phyloP scores from a whole-genome alignment of 345 rosid species.

The Camelina hispida region DNA sequence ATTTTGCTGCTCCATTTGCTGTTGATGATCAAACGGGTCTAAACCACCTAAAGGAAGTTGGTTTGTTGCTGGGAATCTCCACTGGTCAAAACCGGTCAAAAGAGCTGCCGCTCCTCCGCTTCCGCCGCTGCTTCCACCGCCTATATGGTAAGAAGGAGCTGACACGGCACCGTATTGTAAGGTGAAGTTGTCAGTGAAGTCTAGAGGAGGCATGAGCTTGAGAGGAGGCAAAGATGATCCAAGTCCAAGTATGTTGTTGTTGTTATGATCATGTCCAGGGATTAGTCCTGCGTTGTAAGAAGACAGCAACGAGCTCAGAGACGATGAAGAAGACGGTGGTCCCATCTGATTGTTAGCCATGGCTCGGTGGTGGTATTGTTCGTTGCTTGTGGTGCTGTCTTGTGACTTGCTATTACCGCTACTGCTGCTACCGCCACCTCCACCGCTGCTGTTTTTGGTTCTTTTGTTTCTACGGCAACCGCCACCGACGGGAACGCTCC shows the following conservation, averaged over 20 bases:
- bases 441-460: constrained; percentile 48
- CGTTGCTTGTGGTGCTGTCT: constrained; percentile 45
- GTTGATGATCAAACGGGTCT: constrained; percentile 41
- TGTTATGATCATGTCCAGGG: constrained; percentile 44
- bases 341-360: constrained; percentile 40
- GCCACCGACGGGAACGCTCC: constrained; percentile 87
- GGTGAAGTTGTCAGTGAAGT: constrained; percentile 45
- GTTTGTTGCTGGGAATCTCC: constrained; percentile 37
- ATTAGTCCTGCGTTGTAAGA: constrained; percentile 48
- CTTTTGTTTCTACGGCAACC: constrained; percentile 84
- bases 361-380: constrained; percentile 41
- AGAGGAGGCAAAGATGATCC: constrained; percentile 48
- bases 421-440: constrained; percentile 49
- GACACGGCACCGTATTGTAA: constrained; percentile 46
- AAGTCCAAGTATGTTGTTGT: constrained; percentile 43
- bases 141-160: constrained; percentile 39
- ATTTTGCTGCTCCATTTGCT: constrained; percentile 43
- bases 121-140: constrained; percentile 40
- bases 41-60: constrained; percentile 42
- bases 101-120: constrained; percentile 36
- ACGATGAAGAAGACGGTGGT: constrained; percentile 40
- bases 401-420: constrained; percentile 45
- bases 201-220: constrained; percentile 45
- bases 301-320: constrained; percentile 44
- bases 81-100: constrained; percentile 44